Evolutionary conservation across 371 early-diverging fungal species (phyloP).

Genomic region (Haplosporangium sp.): DNA sequence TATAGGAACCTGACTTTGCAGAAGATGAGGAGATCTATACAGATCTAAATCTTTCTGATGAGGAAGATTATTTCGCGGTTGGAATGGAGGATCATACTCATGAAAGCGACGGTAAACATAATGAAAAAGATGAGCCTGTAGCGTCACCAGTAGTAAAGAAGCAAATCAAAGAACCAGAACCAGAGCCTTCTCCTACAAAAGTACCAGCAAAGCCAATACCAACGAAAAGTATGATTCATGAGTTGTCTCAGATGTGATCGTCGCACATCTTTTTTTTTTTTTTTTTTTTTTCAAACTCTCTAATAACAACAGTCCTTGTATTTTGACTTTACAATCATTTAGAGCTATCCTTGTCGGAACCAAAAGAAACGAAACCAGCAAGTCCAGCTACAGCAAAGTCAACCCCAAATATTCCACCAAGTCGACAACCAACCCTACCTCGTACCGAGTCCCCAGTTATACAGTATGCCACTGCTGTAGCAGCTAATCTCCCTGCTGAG

Average conservation of each 20-base stretch:
- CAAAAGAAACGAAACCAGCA: constrained; percentile 46
- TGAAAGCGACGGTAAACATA: constrained; percentile 37
- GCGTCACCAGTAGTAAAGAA: constrained; percentile 43
- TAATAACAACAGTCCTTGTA: neutral
- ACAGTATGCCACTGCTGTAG: constrained; percentile 46
- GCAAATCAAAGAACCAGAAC: constrained; percentile 57
- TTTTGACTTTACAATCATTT: neutral
- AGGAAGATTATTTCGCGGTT: constrained; percentile 81
- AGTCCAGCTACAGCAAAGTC: constrained; percentile 30
- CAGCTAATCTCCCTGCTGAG: constrained; percentile 43
- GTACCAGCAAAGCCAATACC: constrained; percentile 26
- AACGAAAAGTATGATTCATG: constrained; percentile 40
- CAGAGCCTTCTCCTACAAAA: constrained; percentile 38
- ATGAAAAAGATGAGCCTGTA: constrained; percentile 28
- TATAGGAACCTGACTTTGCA: constrained; percentile 84
- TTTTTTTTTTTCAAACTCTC: neutral
- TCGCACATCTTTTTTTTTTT: neutral
- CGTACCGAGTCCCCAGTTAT: constrained; percentile 34
- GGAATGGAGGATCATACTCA: constrained; percentile 65
- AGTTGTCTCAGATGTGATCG: neutral
- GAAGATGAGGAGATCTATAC: constrained; percentile 95
- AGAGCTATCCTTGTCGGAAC: constrained; percentile 42
- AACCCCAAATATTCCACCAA: constrained; percentile 29
- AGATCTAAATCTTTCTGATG: constrained; percentile 91
- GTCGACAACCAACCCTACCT: constrained; percentile 45